Conservation (phyloP, 176 grass and related monocot species). For the Calamus simplicifolius region DNA sequence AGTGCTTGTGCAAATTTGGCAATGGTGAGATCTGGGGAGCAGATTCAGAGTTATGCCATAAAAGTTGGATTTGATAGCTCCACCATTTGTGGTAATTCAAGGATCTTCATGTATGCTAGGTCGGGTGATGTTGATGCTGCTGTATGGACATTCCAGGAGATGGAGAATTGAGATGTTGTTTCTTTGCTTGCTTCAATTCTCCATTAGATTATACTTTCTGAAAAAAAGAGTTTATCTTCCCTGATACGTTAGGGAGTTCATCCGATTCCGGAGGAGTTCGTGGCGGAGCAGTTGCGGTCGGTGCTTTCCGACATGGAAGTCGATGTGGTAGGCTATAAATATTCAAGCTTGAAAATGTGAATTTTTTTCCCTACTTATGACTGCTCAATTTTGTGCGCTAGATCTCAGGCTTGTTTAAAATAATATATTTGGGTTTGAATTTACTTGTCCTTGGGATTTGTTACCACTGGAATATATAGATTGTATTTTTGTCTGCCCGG, state of each 20-base stretch:
- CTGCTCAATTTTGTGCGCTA: too few relatives aligned
- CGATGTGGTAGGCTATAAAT: conserved; percentile 50
- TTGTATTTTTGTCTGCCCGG: too few relatives aligned
- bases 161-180: conserved; percentile 42
- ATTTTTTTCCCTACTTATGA: too few relatives aligned
- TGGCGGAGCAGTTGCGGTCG: conserved; percentile 64
- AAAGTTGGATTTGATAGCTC: conserved; percentile 50
- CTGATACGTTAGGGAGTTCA: conserved; percentile 46
- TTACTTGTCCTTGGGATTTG: too few relatives aligned
- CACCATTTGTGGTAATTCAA: conserved; percentile 53
- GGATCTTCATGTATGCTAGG: conserved; percentile 74
- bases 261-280: conserved; percentile 70
- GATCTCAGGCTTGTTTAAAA: too few relatives aligned
- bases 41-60: conserved; percentile 51
- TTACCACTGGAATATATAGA: too few relatives aligned
- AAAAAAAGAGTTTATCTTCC: neutral
- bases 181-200: conserved; percentile 12
- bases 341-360: too few relatives aligned
- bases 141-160: conserved; percentile 50
- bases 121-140: conserved; percentile 60
- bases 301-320: conserved; percentile 92
- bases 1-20: conserved; percentile 62
- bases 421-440: too few relatives aligned
- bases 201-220: neutral
- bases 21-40: conserved; percentile 40